Conservation (phyloP, 768 basidiomycete genomes). For the Termitomyces sp. region DNA sequence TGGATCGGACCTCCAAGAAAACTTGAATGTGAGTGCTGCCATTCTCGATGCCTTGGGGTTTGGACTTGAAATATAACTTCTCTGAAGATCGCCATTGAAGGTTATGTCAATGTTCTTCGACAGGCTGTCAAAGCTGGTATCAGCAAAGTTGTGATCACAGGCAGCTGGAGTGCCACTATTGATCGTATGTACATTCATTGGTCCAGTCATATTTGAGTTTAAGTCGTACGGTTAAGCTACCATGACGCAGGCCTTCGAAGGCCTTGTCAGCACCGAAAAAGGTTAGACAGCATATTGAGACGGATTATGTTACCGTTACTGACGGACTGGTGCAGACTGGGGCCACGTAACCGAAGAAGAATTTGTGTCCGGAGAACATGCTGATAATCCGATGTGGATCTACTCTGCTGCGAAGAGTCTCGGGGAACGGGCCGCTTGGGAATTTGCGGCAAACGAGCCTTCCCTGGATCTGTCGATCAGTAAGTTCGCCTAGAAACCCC, state of each 20-base stretch:
- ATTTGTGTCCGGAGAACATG: slow-evolving; percentile 15
- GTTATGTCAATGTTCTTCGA: slow-evolving; percentile 29
- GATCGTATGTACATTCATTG: slow-evolving; percentile 4
- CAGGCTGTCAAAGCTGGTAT: slow-evolving; percentile 29
- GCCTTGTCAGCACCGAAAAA: slow-evolving; percentile 18
- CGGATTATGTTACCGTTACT: not conserved
- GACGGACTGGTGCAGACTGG: slow-evolving; percentile 24
- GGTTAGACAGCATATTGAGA: slow-evolving; percentile 8
- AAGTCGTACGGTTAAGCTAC: slow-evolving; percentile 4
- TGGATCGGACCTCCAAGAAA: slow-evolving; percentile 11
- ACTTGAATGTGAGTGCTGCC: slow-evolving; percentile 7
- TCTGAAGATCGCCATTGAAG: slow-evolving; percentile 25
- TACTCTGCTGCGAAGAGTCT: slow-evolving; percentile 33
- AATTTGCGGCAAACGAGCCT: slow-evolving; percentile 31
- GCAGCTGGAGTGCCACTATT: slow-evolving; percentile 22
- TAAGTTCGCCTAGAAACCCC: slow-evolving; percentile 13
- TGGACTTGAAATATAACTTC: not conserved
- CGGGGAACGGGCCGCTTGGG: slow-evolving; percentile 33
- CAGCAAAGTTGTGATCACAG: slow-evolving; percentile 23
- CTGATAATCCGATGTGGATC: slow-evolving; percentile 12
- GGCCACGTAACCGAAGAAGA: slow-evolving; percentile 23
- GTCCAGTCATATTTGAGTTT: not conserved
- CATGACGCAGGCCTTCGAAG: slow-evolving; percentile 13
- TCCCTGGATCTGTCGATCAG: slow-evolving; percentile 28
- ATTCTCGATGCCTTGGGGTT: not conserved